These are phyloP conservation scores for Alternaria brassicicola DNA, from an alignment of 2,329 filamentous ascomycete species.

Conservation along the genomic window DNA sequence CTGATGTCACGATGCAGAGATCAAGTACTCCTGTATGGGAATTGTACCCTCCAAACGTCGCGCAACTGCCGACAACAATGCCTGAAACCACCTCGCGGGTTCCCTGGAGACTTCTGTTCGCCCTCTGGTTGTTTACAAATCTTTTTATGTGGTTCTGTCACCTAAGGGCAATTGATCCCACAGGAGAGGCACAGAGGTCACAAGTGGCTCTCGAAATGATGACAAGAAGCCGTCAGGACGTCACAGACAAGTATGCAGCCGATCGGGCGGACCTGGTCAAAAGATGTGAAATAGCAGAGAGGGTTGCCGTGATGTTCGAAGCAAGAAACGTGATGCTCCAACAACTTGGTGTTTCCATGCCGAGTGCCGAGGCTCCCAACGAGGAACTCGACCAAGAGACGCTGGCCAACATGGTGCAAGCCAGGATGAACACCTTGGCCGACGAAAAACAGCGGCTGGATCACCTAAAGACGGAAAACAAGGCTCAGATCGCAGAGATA, in stretches of 20 bases:
- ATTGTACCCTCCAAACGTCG: neutral
- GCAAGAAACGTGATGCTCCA: neutral
- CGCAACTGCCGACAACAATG: neutral
- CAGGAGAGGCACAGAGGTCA: neutral
- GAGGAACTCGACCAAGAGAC: neutral
- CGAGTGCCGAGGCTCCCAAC: neutral
- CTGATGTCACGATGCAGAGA: neutral
- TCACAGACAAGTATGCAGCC: neutral
- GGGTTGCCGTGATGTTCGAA: neutral
- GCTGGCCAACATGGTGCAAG: neutral
- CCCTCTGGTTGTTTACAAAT: neutral
- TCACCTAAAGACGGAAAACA: neutral
- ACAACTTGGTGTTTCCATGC: neutral
- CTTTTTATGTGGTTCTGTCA: neutral
- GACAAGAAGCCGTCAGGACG: neutral
- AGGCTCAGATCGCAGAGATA: neutral
- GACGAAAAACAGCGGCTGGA: neutral
- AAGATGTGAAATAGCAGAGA: neutral
- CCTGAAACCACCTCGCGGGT: neutral
- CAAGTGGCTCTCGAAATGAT: neutral
- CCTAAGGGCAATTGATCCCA: neutral
- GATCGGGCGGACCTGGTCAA: neutral
- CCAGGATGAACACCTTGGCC: neutral
- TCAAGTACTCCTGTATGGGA: neutral
- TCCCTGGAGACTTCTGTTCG: neutral